Base-by-base conservation (phyloP, 495 filamentous ascomycete species). In the Tuber indicum region DNA sequence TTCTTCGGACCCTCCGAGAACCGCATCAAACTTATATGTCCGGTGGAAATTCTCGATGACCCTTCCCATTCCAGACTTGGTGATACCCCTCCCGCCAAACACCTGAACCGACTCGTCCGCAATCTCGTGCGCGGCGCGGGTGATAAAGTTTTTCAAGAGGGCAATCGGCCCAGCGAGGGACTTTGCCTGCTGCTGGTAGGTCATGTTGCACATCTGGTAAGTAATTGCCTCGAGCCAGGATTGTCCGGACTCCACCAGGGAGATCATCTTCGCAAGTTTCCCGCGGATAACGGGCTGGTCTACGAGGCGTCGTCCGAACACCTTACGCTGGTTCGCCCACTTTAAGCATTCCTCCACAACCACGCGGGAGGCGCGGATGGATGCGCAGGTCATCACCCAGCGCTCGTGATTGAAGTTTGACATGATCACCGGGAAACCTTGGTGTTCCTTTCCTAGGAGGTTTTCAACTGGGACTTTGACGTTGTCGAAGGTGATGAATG, bases 241-340 rank as follows among this genome's bases (percentile, higher is more conserved):
- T 84, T 97, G 93, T 85, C 92, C 91, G 26, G 92, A 87, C 82
- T 97, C 93, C 77, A 89, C 88, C 62, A 92, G 89, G 23, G 91
- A 90, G 76, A 97, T 96, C 92, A 97, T 94, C 83, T 92, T 92
- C 43, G 93, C 93, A 75, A 96, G 89, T 77, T 97, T 96, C 80
- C 92, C 91, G 21, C 93, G 89, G 81, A 97, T 94, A n/a, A 91
- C 91, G 23, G 93, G 92, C 81, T 96, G 92, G 78, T 94, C 91
- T 77, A 94, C 89, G 49, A 97, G 87, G 41, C 89, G 90, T 88
- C 94, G 94, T 76, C 87, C 87, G 83, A 95, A 96, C 77, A 97
- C 92, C n/a, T 94, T 86, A 52, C 93, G 90, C 85, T 97, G 93
- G 86, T 94, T 93, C 76, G 90, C 89, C 93, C 93, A 97, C 83